Evolutionary conservation across 345 rosid genomes (phyloP).

Genomic region (Nasturtium officinale): DNA sequence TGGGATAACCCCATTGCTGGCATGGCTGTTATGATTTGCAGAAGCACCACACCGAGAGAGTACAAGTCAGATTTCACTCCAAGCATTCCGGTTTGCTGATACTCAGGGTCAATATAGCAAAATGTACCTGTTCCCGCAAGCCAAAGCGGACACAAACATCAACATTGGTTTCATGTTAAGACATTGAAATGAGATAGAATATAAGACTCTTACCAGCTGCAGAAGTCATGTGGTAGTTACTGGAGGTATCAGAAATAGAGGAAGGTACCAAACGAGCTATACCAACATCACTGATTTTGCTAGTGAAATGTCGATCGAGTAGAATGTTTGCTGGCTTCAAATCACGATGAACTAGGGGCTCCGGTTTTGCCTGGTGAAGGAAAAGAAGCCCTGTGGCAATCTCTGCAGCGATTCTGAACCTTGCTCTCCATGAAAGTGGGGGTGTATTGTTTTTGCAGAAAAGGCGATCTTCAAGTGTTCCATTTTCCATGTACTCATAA

Average conservation of each 20-base stretch:
- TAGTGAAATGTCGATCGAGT: constrained; percentile 53
- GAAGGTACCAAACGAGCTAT: constrained; percentile 71
- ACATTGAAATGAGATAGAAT: neutral
- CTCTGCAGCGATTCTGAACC: constrained; percentile 75
- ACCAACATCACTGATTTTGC: constrained; percentile 80
- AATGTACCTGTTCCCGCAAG: constrained; percentile 52
- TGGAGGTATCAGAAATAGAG: constrained; percentile 42
- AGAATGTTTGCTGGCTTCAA: constrained; percentile 89
- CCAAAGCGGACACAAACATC: constrained; percentile 26
- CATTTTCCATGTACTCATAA: constrained; percentile 85
- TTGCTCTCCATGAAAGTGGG: constrained; percentile 63
- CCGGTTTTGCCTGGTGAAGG: constrained; percentile 84
- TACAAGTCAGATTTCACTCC: constrained; percentile 85
- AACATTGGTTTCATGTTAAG: constrained; percentile 32
- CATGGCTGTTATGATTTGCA: constrained; percentile 74
- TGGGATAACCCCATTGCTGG: constrained; percentile 65
- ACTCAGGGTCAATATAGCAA: constrained; percentile 86
- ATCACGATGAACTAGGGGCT: constrained; percentile 83
- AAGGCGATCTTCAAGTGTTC: constrained; percentile 84
- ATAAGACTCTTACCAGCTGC: constrained; percentile 59
- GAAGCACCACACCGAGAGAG: constrained; percentile 77
- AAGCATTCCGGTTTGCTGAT: constrained; percentile 81
- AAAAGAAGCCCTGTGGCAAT: constrained; percentile 71
- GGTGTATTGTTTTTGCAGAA: constrained; percentile 61
- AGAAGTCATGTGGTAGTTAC: constrained; percentile 62